Percentiles rank a stretch among this genome's conserved stretches.
Conservation (phyloP, 352 stramenopile species). For the Pythium diclinum region DNA sequence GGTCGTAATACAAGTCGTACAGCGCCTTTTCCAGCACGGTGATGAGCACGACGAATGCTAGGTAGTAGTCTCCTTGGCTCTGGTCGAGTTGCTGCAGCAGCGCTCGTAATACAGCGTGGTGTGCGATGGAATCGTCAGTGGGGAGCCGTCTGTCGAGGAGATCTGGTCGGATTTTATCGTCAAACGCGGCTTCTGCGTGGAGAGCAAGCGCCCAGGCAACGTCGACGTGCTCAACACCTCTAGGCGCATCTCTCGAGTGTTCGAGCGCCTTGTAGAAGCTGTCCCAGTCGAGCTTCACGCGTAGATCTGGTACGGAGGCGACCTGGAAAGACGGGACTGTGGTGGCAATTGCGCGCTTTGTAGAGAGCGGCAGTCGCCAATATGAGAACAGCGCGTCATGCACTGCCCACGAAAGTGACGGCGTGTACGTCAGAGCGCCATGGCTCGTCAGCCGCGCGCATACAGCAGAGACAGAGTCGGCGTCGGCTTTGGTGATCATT, state of each 20-base stretch:
- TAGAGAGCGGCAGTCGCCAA: conserved; percentile 36
- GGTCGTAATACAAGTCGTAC: conserved; percentile 47
- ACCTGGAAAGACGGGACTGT: conserved; percentile 27
- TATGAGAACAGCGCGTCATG: conserved; percentile 46
- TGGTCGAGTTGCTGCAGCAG: conserved; percentile 28
- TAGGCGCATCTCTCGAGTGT: neutral
- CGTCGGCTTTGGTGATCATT: neutral
- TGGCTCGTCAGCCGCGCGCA: neutral
- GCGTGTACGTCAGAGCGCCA: neutral
- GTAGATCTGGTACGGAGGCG: neutral
- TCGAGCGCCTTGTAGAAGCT: conserved; percentile 24
- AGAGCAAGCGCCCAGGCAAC: conserved; percentile 36
- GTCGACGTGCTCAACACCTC: neutral
- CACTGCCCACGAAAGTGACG: conserved; percentile 47
- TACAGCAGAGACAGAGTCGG: neutral
- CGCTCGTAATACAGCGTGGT: conserved; percentile 27
- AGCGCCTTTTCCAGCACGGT: conserved; percentile 61
- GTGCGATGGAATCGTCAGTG: conserved; percentile 28
- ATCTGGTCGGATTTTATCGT: conserved; percentile 5
- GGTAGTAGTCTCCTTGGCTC: conserved; percentile 46
- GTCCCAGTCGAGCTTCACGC: conserved; percentile 20
- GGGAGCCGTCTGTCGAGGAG: neutral
- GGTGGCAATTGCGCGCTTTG: conserved; percentile 13
- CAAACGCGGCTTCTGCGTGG: conserved; percentile 33
- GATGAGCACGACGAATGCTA: conserved; percentile 50